Percentiles rank a stretch among this genome's conserved stretches.
phyloP scores from a whole-genome alignment of 768 basidiomycete genomes.

The Boletus coccyginus region DNA sequence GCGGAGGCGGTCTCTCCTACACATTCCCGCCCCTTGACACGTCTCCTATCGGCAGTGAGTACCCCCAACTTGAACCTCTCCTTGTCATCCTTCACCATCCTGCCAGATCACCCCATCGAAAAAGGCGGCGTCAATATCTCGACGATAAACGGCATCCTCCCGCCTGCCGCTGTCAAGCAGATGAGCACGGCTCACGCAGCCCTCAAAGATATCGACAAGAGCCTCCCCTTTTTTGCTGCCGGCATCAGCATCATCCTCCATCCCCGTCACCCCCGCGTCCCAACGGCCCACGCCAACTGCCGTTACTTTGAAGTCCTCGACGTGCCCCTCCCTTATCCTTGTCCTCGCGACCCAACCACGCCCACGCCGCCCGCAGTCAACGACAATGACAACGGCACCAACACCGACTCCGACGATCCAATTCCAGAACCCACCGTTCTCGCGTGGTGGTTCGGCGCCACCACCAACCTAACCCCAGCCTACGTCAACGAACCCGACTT shows the following conservation, averaged over 20 bases:
- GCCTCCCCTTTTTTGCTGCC: slow-evolving; percentile 13
- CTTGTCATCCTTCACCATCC: too few relatives aligned
- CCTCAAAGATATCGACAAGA: slow-evolving; percentile 11
- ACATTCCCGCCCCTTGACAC: slow-evolving; percentile 9
- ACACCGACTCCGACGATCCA: too few relatives aligned
- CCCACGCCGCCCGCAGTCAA: too few relatives aligned
- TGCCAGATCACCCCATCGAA: slow-evolving; percentile 14
- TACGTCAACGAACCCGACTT: slow-evolving; percentile 49
- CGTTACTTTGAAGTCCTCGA: slow-evolving; percentile 27
- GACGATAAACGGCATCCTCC: slow-evolving; percentile 16
- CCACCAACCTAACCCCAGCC: slow-evolving; percentile 47
- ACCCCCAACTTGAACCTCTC: too few relatives aligned
- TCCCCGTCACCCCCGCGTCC: slow-evolving; percentile 21
- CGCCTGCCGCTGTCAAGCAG: slow-evolving; percentile 20
- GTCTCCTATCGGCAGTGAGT: too few relatives aligned
- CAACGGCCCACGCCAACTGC: slow-evolving; percentile 24
- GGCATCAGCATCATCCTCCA: slow-evolving; percentile 25
- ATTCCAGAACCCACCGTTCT: slow-evolving; percentile 4
- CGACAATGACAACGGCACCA: too few relatives aligned
- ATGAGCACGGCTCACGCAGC: slow-evolving; percentile 21
- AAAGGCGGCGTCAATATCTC: slow-evolving; percentile 22
- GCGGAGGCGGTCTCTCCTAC: slow-evolving; percentile 18
- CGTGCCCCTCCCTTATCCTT: neutral
- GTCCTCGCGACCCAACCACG: too few relatives aligned
- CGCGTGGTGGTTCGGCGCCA: slow-evolving; percentile 28